A percentile compares a stretch with the other conserved stretches of the same genome.
phyloP scores from a whole-genome alignment of 345 rosid genomes.

The Alliaria petiolata region DNA sequence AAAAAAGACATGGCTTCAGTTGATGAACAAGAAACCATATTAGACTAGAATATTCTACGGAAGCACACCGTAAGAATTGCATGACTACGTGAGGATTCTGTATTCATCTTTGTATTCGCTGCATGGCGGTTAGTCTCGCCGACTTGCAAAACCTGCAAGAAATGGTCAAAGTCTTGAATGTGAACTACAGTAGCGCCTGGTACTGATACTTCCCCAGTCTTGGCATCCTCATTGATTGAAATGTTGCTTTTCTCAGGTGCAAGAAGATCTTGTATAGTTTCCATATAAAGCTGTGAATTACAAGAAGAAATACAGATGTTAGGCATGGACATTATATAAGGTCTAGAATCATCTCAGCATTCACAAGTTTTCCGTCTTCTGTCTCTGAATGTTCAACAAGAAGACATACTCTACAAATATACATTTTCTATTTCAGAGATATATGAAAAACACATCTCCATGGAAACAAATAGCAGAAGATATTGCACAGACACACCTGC shows the following conservation, averaged over 20 bases:
- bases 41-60: not conserved
- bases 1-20: not conserved
- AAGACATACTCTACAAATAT: not conserved
- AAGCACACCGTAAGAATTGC: constrained; percentile 78
- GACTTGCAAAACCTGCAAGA: constrained; percentile 67
- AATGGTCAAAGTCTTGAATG: constrained; percentile 63
- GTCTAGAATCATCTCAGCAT: not conserved
- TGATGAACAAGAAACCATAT: constrained; percentile 11
- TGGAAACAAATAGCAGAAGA: constrained; percentile 38
- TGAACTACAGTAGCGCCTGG: constrained; percentile 63
- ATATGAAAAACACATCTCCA: no score
- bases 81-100: constrained; percentile 98
- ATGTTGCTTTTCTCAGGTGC: constrained; percentile 75
- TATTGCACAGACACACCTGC: constrained; percentile 81
- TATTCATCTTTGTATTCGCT: constrained; percentile 84
- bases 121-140: constrained; percentile 88
- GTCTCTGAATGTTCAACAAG: constrained; percentile 7
- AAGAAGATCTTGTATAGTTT: constrained; percentile 88
- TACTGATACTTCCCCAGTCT: constrained; percentile 77
- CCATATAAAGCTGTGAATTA: constrained; percentile 75
- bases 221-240: constrained; percentile 72
- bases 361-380: not conserved
- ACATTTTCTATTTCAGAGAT: no score
- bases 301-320: not conserved
- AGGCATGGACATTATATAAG: not conserved